Base-by-base conservation (phyloP, 1,139 yeast genomes). In the Geotrichum bryndzae region DNA sequence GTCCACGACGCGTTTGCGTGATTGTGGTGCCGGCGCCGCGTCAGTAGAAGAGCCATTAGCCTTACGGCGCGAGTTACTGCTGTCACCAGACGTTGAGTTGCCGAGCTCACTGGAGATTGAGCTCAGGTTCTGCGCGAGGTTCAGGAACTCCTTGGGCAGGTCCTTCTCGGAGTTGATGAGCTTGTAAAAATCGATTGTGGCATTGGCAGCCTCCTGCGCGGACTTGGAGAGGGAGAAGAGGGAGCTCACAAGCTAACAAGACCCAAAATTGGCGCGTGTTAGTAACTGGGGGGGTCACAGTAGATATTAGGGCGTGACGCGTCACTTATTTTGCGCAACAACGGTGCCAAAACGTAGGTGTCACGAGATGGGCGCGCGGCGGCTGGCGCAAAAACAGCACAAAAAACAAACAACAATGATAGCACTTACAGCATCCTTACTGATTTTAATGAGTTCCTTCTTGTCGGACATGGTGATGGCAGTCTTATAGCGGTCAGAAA, bases 161-260 rank as follows among this genome's bases (percentile, higher is more conserved):
- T 52, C 60, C 4, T 45, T 45, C 29, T 59, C 63, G 29, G 48
- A 22, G 11, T 56, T 57, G 18, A 66, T 51, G 18, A 69, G 61
- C 69, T 85, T 85, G 79, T 86, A 87, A 74, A 87, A 88, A 70
- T 85, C 86, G 64, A 88, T 83, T 48, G 92, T 84, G 45, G 94
- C 91, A 54, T 84, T 78, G 52, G 95, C 90, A 56, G 94, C 89
- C 62, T 87, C 91, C 66, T 82, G 84, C 54, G 96, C 92, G 25
- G 92, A 89, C 71, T 86, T 88, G 59, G 95, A 85, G 64, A 90
- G 82, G 72, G 87, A 91, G 70, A 86, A 87, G 64, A 90, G 82
- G 6, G 96, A 83, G 53, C 95, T 83, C 65, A 90, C 91, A 57
- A 89, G 81, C 75, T 85, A 63, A 15, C 3, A 4, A 11, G 2